Evolutionary conservation across 1,139 yeast species (phyloP).

Genomic region (Kodamaea sp.): DNA sequence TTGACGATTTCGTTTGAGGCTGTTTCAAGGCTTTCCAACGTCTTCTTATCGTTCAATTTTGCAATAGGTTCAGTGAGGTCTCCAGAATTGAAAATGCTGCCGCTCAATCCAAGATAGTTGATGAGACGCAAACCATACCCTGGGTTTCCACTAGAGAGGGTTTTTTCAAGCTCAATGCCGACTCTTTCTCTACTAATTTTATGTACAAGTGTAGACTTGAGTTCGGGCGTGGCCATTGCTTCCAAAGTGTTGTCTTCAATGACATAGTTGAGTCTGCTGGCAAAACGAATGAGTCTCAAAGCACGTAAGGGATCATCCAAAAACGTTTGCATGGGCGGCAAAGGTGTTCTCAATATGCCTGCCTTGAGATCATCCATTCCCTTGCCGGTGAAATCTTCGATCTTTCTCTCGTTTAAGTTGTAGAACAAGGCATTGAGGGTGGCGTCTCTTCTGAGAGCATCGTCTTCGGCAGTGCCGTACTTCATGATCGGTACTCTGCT

Average conservation of each 20-base stretch:
- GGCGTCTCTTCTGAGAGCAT: slow-evolving; percentile 92
- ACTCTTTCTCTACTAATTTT: slow-evolving; percentile 91
- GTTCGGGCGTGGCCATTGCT: slow-evolving; percentile 65
- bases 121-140: slow-evolving; percentile 64
- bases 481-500: slow-evolving; percentile 78
- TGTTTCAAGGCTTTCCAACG: slow-evolving; percentile 10
- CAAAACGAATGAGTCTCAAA: slow-evolving; percentile 80
- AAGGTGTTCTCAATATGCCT: slow-evolving; percentile 84
- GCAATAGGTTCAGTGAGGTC: slow-evolving; percentile 22
- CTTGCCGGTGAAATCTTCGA: slow-evolving; percentile 80
- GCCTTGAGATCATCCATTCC: slow-evolving; percentile 71
- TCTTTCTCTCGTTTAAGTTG: slow-evolving; percentile 62
- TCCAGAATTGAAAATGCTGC: slow-evolving; percentile 58
- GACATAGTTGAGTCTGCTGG: slow-evolving; percentile 70
- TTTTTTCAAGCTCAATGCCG: slow-evolving; percentile 82
- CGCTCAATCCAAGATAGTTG: slow-evolving; percentile 53
- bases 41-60: slow-evolving; percentile 17
- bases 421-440: slow-evolving; percentile 89
- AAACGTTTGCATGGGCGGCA: slow-evolving; percentile 81
- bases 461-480: slow-evolving; percentile 90
- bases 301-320: slow-evolving; percentile 92
- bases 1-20: slow-evolving; percentile 8
- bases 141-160: slow-evolving; percentile 63
- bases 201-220: slow-evolving; percentile 57
- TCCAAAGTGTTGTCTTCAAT: slow-evolving; percentile 59